phyloP scores from a whole-genome alignment of 2,329 filamentous ascomycete genomes.

The Calonectria pteridis region DNA sequence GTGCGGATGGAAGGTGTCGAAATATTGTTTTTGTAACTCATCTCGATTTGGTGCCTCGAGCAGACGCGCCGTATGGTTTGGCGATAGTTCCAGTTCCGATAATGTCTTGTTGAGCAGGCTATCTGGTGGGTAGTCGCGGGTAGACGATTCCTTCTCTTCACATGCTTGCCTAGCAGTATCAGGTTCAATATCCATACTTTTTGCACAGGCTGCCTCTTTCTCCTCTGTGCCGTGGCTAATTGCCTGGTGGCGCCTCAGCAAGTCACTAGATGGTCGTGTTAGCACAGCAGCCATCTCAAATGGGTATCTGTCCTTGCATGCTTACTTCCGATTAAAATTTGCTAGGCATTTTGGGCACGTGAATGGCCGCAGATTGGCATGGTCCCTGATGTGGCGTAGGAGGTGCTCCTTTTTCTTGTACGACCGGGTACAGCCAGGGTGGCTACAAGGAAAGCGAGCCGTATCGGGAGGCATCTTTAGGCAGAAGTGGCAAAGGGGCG shows the following conservation, averaged over 20 bases:
- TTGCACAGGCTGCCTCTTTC: background rate
- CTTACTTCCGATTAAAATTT: background rate
- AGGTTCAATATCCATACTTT: too few species aligned
- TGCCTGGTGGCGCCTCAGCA: background rate
- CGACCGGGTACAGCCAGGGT: background rate
- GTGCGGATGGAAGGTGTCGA: background rate
- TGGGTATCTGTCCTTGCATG: background rate
- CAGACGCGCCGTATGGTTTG: background rate
- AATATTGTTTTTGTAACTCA: background rate
- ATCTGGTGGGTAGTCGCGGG: too few species aligned
- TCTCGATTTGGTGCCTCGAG: background rate
- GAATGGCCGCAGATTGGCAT: background rate
- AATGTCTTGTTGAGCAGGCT: background rate
- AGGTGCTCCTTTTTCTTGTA: background rate
- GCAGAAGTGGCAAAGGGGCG: too few species aligned
- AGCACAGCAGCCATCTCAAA: background rate
- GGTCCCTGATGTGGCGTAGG: background rate
- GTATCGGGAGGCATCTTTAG: background rate
- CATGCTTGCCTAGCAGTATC: too few species aligned
- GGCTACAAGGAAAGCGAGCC: background rate
- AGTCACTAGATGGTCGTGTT: background rate
- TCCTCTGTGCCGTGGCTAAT: background rate
- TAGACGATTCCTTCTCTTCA: background rate
- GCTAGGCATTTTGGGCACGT: background rate
- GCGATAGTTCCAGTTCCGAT: background rate